These are phyloP conservation scores for Cercospora citrullina DNA, from an alignment of 2,329 filamentous ascomycete species.

Conservation along the genomic window DNA sequence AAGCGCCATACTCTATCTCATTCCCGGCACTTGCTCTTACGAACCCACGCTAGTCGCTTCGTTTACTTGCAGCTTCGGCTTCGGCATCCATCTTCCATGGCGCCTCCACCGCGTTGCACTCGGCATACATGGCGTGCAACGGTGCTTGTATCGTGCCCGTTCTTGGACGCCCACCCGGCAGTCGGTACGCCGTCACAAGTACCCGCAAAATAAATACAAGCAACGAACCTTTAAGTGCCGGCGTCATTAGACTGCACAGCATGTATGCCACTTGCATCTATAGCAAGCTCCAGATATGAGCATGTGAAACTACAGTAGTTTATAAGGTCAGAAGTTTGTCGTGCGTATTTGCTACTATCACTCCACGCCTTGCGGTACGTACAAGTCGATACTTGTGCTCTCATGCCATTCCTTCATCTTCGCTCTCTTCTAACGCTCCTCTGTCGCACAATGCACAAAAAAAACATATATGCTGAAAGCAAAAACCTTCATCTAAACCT, in stretches of 20 bases:
- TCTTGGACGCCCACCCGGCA: conserved; percentile 16
- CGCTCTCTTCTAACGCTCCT: background rate
- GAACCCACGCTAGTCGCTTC: conserved; percentile 8
- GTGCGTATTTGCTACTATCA: background rate
- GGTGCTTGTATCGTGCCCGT: background rate
- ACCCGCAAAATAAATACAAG: conserved; percentile 1
- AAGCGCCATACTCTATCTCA: conserved; percentile 18
- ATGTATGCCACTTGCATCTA: background rate
- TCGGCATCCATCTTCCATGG: conserved; percentile 16
- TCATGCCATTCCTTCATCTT: background rate
- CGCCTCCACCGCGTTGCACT: conserved; percentile 16
- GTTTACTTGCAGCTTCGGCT: conserved; percentile 15
- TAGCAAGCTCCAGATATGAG: background rate
- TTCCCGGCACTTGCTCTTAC: conserved; percentile 16
- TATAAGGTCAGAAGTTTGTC: background rate
- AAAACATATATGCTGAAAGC: conserved; percentile 25
- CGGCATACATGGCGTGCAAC: conserved; percentile 16
- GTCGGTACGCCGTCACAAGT: conserved; percentile 8
- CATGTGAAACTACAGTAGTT: background rate
- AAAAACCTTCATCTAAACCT: conserved; percentile 6
- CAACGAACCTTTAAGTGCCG: conserved; percentile 17
- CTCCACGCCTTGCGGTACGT: background rate
- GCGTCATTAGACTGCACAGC: conserved; percentile 9
- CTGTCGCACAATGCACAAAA: background rate
- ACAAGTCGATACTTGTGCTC: background rate